Percentiles rank a stretch among this genome's conserved stretches.
Conservation (phyloP, 116 monocot species). For the Phalaenopsis hybrid region DNA sequence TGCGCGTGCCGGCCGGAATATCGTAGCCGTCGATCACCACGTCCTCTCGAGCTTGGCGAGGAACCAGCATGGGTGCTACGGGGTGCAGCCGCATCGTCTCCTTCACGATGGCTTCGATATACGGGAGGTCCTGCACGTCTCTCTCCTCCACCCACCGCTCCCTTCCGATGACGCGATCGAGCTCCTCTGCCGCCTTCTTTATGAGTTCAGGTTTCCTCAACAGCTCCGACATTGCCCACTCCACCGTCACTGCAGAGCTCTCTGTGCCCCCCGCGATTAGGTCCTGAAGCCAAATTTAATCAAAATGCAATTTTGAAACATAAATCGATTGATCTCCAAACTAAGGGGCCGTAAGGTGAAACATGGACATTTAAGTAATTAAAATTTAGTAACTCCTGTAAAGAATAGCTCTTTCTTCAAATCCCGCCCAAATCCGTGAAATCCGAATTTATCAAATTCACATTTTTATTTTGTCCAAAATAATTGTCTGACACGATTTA, state of each 20-base stretch:
- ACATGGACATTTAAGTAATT: conserved; percentile 53
- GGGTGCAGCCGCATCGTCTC: conserved; percentile 85
- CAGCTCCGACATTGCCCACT: conserved; percentile 74
- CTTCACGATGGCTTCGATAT: conserved; percentile 55
- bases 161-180: conserved; percentile 61
- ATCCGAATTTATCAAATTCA: too few species aligned
- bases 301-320: too few species aligned
- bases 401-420: too few species aligned
- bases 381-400: too few species aligned
- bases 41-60: conserved; percentile 48
- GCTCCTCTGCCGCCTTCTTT: conserved; percentile 56
- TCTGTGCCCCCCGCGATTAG: conserved; percentile 62
- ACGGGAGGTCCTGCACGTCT: conserved; percentile 47
- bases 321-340: too few species aligned
- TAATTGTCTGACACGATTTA: too few species aligned
- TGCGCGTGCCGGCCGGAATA: conserved; percentile 37
- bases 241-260: conserved; percentile 55
- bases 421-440: too few species aligned
- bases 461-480: too few species aligned
- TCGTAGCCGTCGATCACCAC: conserved; percentile 46
- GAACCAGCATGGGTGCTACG: conserved; percentile 50
- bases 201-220: conserved; percentile 44
- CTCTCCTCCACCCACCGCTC: conserved; percentile 60
- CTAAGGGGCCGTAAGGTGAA: conserved; percentile 13
- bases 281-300: conserved; percentile 21